phyloP scores from a whole-genome alignment of 495 filamentous ascomycete species.

The Penicillium coprophilum region DNA sequence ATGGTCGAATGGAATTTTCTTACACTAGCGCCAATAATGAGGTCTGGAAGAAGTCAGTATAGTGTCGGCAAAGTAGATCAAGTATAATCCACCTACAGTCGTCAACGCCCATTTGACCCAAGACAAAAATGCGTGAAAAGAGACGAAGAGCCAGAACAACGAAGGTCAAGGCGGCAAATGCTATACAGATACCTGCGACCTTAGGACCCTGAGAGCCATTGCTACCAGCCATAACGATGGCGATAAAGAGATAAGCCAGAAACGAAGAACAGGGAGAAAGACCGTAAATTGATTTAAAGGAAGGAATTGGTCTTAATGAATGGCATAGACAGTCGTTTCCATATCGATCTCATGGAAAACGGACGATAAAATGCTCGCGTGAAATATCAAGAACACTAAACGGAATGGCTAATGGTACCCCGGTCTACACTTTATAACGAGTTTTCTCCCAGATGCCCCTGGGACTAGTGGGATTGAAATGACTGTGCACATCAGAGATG shows the following conservation, averaged over 20 bases:
- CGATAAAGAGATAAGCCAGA: neutral
- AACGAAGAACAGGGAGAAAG: conserved; percentile 1
- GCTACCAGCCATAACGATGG: conserved; percentile 16
- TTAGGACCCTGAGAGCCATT: conserved; percentile 34
- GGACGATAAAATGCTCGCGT: neutral
- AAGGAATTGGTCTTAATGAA: neutral
- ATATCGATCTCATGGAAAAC: neutral
- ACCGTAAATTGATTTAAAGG: neutral
- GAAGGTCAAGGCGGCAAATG: conserved; percentile 37
- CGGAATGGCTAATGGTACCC: conserved; percentile 2
- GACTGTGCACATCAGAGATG: conserved; percentile 4
- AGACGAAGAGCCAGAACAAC: conserved; percentile 37
- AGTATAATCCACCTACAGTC: conserved; percentile 32
- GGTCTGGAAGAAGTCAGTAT: conserved; percentile 22
- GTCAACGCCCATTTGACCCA: conserved; percentile 36
- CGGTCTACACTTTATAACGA: conserved; percentile 8
- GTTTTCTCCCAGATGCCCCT: conserved; percentile 1
- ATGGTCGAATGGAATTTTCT: conserved; percentile 3
- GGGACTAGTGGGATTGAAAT: conserved; percentile 6
- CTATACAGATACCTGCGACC: conserved; percentile 33
- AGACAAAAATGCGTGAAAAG: conserved; percentile 37
- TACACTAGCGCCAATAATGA: conserved; percentile 41
- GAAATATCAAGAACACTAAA: neutral
- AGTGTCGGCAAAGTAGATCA: neutral
- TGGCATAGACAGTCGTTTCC: conserved; percentile 6